Percentiles rank a stretch among this genome's conserved stretches.
phyloP scores from a whole-genome alignment of 1,284 basidiomycete genomes.

The Grifola frondosa region DNA sequence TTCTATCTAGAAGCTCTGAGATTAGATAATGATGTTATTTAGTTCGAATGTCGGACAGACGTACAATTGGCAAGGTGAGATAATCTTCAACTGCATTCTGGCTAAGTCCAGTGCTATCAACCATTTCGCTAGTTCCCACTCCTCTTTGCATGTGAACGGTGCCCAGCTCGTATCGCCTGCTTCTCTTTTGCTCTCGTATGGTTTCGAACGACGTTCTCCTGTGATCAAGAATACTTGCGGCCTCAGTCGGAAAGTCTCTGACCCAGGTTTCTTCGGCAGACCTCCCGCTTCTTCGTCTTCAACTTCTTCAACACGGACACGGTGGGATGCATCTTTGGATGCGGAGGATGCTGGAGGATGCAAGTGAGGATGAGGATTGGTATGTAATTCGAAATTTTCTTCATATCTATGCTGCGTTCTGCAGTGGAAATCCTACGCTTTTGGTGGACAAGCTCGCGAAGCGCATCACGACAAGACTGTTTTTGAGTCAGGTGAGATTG shows the following conservation, averaged over 20 bases:
- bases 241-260: constrained; percentile 2
- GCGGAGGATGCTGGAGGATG: too few relatives aligned
- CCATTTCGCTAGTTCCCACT: constrained; percentile 34
- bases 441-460: too few relatives aligned
- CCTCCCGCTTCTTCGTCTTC: constrained; percentile 14
- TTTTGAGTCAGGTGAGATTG: too few relatives aligned
- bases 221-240: constrained; percentile 1
- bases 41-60: too few relatives aligned
- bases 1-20: constrained; percentile 8
- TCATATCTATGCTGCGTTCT: too few relatives aligned
- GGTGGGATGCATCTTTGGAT: too few relatives aligned
- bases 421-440: too few relatives aligned
- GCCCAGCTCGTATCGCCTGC: constrained; percentile 13
- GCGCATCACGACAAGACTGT: too few relatives aligned
- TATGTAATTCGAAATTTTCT: too few relatives aligned
- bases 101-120: constrained; percentile 29
- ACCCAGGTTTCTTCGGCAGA: constrained; percentile 10
- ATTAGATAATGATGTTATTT: too few relatives aligned
- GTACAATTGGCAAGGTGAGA: constrained; percentile 33
- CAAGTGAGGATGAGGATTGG: too few relatives aligned
- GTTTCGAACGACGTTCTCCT: constrained; percentile 18
- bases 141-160: constrained; percentile 26
- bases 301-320: constrained; percentile 13
- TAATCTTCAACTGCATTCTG: constrained; percentile 30
- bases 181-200: constrained; percentile 4